Evolutionary conservation across 108 stramenopile genomes (phyloP).

Genomic region (Thalassiosira profunda): DNA sequence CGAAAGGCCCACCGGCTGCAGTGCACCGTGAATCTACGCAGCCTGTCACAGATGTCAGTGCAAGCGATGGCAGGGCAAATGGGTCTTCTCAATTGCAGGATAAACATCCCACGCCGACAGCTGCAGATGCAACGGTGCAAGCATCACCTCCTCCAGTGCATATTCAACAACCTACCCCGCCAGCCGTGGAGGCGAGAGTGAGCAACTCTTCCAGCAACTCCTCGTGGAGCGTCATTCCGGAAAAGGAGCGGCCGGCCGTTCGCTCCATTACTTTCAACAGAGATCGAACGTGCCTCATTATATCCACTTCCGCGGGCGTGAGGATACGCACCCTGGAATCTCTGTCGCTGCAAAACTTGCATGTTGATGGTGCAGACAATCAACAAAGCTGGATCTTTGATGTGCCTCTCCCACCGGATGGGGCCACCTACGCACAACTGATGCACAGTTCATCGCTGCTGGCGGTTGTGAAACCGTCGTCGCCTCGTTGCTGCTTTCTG

Average conservation of each 20-base stretch:
- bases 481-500: slow-evolving; percentile 39
- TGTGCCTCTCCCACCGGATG: slow-evolving; percentile 22
- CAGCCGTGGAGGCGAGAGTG: neutral
- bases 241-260: slow-evolving; percentile 22
- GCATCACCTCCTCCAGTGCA: neutral
- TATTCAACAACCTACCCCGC: neutral
- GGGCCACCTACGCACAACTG: slow-evolving; percentile 43
- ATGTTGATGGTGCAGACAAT: neutral
- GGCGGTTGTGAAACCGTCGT: slow-evolving; percentile 26
- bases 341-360: slow-evolving; percentile 1
- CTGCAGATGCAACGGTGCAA: neutral
- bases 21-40: neutral
- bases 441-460: slow-evolving; percentile 26
- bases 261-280: slow-evolving; percentile 43
- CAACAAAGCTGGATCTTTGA: slow-evolving; percentile 33
- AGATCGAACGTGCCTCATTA: slow-evolving; percentile 40
- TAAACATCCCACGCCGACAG: neutral
- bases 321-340: slow-evolving; percentile 40
- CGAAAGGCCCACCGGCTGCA: no score
- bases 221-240: slow-evolving; percentile 15
- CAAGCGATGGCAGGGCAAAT: neutral
- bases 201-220: slow-evolving; percentile 17
- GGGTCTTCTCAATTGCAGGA: neutral
- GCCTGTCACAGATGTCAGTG: neutral
- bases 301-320: slow-evolving; percentile 44